These are phyloP conservation scores for Blastobotrys malaysiensis DNA, from an alignment of 1,139 yeast genomes.

Conservation along the genomic window DNA sequence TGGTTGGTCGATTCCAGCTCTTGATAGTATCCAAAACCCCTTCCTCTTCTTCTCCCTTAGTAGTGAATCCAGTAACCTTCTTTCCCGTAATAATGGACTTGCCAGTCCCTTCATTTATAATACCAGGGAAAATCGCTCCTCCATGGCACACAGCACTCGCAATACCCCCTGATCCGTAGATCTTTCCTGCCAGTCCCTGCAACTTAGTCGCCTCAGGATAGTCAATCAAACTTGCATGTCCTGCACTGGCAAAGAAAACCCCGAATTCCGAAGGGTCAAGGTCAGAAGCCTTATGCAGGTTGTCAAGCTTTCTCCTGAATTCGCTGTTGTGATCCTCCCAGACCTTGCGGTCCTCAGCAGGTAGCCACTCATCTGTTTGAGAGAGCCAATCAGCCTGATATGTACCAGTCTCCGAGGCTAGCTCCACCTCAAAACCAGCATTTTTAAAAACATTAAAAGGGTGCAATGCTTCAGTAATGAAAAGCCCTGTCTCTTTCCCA, in stretches of 20 bases:
- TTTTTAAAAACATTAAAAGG: constrained; percentile 46
- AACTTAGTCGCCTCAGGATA: constrained; percentile 48
- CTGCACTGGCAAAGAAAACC: constrained; percentile 57
- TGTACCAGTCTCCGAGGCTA: constrained; percentile 54
- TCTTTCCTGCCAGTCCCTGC: constrained; percentile 41
- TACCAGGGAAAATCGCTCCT: constrained; percentile 48
- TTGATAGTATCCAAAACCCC: constrained; percentile 37
- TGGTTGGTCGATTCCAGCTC: constrained; percentile 30
- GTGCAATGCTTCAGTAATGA: constrained; percentile 51
- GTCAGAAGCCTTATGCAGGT: constrained; percentile 23
- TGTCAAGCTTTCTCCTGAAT: constrained; percentile 35
- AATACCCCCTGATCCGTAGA: constrained; percentile 49
- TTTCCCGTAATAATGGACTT: constrained; percentile 46
- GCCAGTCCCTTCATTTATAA: constrained; percentile 42
- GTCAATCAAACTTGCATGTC: constrained; percentile 59
- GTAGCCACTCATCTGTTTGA: constrained; percentile 36
- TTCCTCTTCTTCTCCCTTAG: constrained; percentile 45
- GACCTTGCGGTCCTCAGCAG: constrained; percentile 40
- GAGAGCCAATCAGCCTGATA: constrained; percentile 55
- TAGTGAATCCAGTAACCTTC: constrained; percentile 56
- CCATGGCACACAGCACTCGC: constrained; percentile 67
- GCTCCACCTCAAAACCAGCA: constrained; percentile 47
- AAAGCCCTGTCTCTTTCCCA: constrained; percentile 54
- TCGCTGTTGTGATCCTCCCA: constrained; percentile 39
- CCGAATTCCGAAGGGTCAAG: constrained; percentile 42